Percentiles rank a stretch among this genome's conserved stretches.
These are phyloP conservation scores for Nicotiana tabacum DNA, from an alignment of 257 asterid species.

Conservation along the genomic window DNA sequence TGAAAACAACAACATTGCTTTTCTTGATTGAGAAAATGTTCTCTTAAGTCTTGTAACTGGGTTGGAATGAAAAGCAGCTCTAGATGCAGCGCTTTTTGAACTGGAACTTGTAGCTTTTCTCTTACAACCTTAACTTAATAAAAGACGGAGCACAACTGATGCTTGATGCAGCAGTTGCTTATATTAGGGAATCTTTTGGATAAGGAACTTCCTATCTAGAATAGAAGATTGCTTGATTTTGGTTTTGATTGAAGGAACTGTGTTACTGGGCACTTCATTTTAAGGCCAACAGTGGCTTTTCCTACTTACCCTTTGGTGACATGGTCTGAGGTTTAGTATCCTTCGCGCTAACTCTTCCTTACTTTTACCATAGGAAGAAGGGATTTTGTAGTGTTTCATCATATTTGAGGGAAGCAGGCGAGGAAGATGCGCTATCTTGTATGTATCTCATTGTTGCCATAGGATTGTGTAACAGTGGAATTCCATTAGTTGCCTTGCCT, in stretches of 20 bases:
- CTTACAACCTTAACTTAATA: background rate
- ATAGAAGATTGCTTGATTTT: background rate
- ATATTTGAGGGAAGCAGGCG: background rate
- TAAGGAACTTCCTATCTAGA: background rate
- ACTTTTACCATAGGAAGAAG: background rate
- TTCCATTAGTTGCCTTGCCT: background rate
- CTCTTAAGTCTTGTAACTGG: background rate
- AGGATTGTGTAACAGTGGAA: background rate
- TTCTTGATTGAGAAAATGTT: too few relatives aligned
- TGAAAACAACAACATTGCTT: too few relatives aligned
- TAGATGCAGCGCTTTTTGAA: background rate
- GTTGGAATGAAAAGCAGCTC: background rate
- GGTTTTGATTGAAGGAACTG: background rate
- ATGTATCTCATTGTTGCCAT: background rate
- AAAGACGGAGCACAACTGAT: background rate
- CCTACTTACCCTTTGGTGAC: background rate
- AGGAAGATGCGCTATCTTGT: background rate
- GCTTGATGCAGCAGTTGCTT: background rate
- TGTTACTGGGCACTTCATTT: background rate
- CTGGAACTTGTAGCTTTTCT: background rate
- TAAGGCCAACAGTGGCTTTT: background rate
- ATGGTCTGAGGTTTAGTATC: background rate
- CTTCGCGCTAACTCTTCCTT: background rate
- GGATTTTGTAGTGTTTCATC: background rate
- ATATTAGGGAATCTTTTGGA: background rate